Conservation (phyloP, 371 early-diverging fungal species). For the Homolaphlyctis polyrhiza region DNA sequence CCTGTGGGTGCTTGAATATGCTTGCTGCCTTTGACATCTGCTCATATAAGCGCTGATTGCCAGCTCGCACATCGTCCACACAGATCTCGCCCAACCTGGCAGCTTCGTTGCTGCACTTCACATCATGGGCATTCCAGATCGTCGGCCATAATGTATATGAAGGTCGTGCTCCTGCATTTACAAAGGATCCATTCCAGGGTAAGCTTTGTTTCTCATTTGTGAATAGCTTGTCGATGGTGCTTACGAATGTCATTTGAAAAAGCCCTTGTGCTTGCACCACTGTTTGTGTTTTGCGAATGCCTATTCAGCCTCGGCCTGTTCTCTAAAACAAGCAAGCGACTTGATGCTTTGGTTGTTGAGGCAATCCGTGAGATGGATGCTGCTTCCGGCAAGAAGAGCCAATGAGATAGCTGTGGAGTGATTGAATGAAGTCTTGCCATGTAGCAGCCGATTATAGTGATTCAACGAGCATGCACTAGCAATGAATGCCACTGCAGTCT, state of each 20-base stretch:
- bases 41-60: neutral
- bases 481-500: too few species aligned
- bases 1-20: too few species aligned
- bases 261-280: conserved; percentile 88
- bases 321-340: neutral
- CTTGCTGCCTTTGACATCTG: too few species aligned
- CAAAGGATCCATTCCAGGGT: conserved; percentile 82
- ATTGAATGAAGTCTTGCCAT: too few species aligned
- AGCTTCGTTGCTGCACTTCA: conserved; percentile 51
- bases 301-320: conserved; percentile 67
- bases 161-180: conserved; percentile 81
- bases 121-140: conserved; percentile 86
- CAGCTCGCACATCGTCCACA: too few species aligned
- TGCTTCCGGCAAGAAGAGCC: too few species aligned
- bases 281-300: conserved; percentile 90
- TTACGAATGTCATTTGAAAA: neutral
- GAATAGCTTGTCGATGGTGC: neutral
- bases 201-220: neutral
- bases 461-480: too few species aligned
- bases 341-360: neutral
- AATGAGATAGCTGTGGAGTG: too few species aligned
- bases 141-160: conserved; percentile 81
- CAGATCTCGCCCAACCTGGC: conserved; percentile 21
- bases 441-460: too few species aligned
- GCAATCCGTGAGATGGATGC: neutral